These are phyloP conservation scores for Podila clonocystis DNA, from an alignment of 192 early-diverging fungal genomes.

Conservation along the genomic window DNA sequence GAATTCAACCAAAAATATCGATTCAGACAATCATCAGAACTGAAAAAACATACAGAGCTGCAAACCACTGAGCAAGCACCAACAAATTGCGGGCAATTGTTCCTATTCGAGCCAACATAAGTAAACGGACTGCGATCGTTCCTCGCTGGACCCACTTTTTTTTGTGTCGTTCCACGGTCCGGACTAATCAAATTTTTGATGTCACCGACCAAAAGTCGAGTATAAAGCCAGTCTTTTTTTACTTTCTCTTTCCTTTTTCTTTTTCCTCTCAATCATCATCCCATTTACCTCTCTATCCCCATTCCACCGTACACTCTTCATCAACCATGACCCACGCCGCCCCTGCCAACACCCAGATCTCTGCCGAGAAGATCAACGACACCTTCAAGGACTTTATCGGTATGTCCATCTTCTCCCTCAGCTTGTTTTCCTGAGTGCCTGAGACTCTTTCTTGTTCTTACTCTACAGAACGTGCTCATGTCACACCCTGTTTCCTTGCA, in stretches of 20 bases:
- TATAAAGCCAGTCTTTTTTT: background rate
- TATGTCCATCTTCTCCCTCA: conserved; percentile 12
- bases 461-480: background rate
- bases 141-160: background rate
- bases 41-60: no score
- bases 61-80: no score
- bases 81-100: no score
- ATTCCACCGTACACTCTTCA: background rate
- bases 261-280: background rate
- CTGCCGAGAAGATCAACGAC: conserved; percentile 36
- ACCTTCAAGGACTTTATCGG: conserved; percentile 49
- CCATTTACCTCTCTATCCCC: background rate
- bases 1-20: no score
- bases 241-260: background rate
- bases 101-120: no score
- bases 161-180: background rate
- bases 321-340: conserved; percentile 10
- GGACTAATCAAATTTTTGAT: background rate
- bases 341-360: conserved; percentile 21
- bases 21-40: no score
- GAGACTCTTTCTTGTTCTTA: background rate
- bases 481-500: background rate
- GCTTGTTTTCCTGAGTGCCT: background rate
- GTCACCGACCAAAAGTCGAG: background rate
- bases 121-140: no score